Conservation (phyloP, 2,329 filamentous ascomycete species). For the Pseudonectria buxi region DNA sequence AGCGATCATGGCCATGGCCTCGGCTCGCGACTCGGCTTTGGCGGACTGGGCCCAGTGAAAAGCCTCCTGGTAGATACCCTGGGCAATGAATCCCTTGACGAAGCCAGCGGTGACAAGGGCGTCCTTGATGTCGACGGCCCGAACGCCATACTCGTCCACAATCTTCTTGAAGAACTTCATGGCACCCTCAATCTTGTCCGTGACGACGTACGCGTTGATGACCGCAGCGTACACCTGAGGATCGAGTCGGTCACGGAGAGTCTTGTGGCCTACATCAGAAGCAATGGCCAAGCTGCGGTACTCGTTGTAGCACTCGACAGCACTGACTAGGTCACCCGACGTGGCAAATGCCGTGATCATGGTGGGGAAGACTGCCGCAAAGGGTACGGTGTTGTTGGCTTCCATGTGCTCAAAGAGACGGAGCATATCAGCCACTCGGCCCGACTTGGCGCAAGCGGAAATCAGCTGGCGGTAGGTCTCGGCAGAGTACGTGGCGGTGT, state of each 20-base stretch:
- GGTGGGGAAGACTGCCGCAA: conserved; percentile 75
- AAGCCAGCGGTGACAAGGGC: conserved; percentile 68
- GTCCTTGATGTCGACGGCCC: conserved; percentile 59
- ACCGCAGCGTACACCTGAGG: conserved; percentile 84
- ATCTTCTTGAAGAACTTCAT: conserved; percentile 82
- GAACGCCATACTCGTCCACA: conserved; percentile 52
- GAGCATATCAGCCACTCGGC: conserved; percentile 81
- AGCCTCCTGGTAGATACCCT: conserved; percentile 65
- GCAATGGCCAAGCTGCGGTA: conserved; percentile 85
- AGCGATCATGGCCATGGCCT: conserved; percentile 67
- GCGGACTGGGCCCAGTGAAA: conserved; percentile 65
- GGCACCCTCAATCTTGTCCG: conserved; percentile 73
- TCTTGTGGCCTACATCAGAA: conserved; percentile 66
- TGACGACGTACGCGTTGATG: conserved; percentile 80
- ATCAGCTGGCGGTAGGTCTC: conserved; percentile 83
- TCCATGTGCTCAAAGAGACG: conserved; percentile 91
- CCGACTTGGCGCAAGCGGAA: conserved; percentile 75
- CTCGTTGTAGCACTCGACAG: conserved; percentile 91
- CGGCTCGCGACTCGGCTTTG: conserved; percentile 49
- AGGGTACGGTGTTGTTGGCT: conserved; percentile 62
- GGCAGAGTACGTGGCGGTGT: conserved; percentile 62
- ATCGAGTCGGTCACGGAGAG: conserved; percentile 66
- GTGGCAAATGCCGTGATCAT: conserved; percentile 94
- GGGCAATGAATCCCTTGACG: conserved; percentile 68
- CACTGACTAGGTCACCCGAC: conserved; percentile 74